Percentiles rank a stretch among this genome's conserved stretches.
Evolutionary conservation across 2,329 filamentous ascomycete genomes (phyloP).

Genomic region (Monilinia fructigena): DNA sequence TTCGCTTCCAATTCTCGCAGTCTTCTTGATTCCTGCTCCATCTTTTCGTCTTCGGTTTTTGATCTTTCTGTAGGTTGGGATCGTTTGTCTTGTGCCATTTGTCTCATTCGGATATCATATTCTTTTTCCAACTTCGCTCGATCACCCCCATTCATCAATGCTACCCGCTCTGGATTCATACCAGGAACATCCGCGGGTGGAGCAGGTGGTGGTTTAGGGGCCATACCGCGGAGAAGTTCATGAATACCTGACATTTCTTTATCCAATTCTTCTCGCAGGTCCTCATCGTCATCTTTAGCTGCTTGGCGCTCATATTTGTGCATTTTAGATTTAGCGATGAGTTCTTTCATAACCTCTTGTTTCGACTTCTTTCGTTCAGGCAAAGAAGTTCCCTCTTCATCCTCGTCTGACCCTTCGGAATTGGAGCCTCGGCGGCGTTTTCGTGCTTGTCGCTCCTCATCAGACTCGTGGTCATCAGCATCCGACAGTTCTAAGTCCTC

Average conservation of each 20-base stretch:
- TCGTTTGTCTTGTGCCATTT: conserved; percentile 79
- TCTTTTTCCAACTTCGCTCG: conserved; percentile 74
- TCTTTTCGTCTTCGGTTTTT: conserved; percentile 86
- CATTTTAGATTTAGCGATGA: conserved; percentile 95
- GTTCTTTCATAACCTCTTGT: conserved; percentile 95
- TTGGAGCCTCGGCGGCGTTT: conserved; percentile 56
- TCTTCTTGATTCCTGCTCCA: conserved; percentile 71
- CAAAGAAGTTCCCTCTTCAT: conserved; percentile 53
- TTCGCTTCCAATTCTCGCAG: conserved; percentile 81
- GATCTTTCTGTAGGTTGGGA: conserved; percentile 83
- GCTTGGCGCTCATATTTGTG: conserved; percentile 94
- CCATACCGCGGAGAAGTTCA: conserved; percentile 62
- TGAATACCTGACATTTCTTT: conserved; percentile 78
- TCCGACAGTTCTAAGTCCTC: conserved; percentile 62
- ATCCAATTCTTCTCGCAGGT: conserved; percentile 79
- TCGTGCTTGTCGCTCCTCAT: conserved; percentile 53
- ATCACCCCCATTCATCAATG: conserved; percentile 58
- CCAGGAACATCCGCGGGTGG: conserved; percentile 42
- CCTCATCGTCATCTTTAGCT: conserved; percentile 89
- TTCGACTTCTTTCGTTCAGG: conserved; percentile 91
- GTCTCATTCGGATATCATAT: conserved; percentile 80
- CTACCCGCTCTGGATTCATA: conserved; percentile 63
- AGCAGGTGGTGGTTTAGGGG: conserved; percentile 46
- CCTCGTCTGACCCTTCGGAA: conserved; percentile 49
- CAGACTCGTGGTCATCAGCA: conserved; percentile 57